These are phyloP conservation scores for Capsicum pubescens DNA, from an alignment of 257 asterid genomes.

Conservation along the genomic window DNA sequence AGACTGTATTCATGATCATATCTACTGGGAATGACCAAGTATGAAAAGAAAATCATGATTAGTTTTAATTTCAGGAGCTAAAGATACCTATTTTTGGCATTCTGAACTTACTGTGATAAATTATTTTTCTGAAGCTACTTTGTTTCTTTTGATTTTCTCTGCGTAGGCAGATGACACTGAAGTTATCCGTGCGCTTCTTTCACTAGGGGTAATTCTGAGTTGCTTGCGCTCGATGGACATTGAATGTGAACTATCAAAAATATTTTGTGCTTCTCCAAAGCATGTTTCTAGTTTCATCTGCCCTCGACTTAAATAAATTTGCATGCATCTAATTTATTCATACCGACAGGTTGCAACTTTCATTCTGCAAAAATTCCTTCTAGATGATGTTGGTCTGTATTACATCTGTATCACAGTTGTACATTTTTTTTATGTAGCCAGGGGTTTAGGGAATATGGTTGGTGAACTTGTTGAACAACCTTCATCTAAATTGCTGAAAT, in stretches of 20 bases:
- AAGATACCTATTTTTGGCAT: neutral
- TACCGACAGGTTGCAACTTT: constrained; percentile 46
- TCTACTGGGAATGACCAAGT: constrained; percentile 7
- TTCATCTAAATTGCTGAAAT: constrained; percentile 40
- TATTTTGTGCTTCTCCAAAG: constrained; percentile 36
- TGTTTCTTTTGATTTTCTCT: constrained; percentile 3
- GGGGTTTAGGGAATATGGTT: constrained; percentile 41
- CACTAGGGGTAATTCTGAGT: neutral
- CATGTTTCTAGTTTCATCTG: neutral
- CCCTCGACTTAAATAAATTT: neutral
- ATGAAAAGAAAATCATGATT: constrained; percentile 10
- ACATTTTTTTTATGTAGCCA: constrained; percentile 42
- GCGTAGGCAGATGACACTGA: constrained; percentile 39
- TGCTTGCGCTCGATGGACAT: too few relatives aligned
- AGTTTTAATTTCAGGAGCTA: constrained; percentile 22
- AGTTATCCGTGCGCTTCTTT: constrained; percentile 40
- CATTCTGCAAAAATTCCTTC: constrained; percentile 44
- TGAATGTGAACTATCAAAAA: constrained; percentile 38
- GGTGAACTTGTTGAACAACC: constrained; percentile 39
- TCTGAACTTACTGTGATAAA: neutral
- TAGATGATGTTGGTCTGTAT: constrained; percentile 42
- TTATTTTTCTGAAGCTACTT: neutral
- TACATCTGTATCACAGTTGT: constrained; percentile 42
- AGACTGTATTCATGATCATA: constrained; percentile 17
- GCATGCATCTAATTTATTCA: neutral